A percentile compares a stretch with the other conserved stretches of the same genome.
Conservation (phyloP, 148 eudicot genomes). For the Simmondsia chinensis region DNA sequence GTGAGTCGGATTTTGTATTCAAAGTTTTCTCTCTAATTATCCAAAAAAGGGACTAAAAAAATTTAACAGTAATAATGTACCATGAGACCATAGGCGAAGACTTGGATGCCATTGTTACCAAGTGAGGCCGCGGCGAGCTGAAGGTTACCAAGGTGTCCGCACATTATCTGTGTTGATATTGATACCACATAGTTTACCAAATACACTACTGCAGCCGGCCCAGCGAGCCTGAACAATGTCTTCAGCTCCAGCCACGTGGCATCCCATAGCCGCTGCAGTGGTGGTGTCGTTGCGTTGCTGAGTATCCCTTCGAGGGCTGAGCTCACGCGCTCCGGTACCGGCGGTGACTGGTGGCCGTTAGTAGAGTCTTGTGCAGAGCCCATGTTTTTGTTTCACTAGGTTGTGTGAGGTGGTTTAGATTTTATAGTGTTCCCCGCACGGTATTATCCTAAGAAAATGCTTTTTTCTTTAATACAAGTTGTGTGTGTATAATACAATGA, state of each 20-base stretch:
- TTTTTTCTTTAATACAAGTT: too few species aligned
- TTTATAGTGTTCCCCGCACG: too few species aligned
- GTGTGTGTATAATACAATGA: too few species aligned
- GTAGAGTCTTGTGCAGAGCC: too few species aligned
- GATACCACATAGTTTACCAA: constrained; percentile 25
- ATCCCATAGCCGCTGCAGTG: constrained; percentile 2
- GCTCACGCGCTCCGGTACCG: too few species aligned
- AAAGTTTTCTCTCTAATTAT: neutral
- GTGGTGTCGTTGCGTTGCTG: too few species aligned
- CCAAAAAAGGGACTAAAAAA: neutral
- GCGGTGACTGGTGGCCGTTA: too few species aligned
- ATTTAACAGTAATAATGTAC: constrained; percentile 1
- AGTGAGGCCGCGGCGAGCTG: constrained; percentile 30
- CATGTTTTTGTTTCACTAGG: too few species aligned
- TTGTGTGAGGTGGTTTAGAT: too few species aligned
- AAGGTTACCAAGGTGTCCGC: constrained; percentile 37
- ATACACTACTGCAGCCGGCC: constrained; percentile 26
- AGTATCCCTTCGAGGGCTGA: too few species aligned
- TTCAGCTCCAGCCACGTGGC: constrained; percentile 21
- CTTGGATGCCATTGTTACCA: constrained; percentile 28
- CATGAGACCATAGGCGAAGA: constrained; percentile 33
- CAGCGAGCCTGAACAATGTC: constrained; percentile 15
- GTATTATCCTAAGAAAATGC: too few species aligned
- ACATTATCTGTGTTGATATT: constrained; percentile 25
- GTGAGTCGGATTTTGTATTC: too few species aligned